A percentile compares a stretch with the other conserved stretches of the same genome.
phyloP scores from a whole-genome alignment of 495 filamentous ascomycete species.

The Lasiosphaeria ovina region DNA sequence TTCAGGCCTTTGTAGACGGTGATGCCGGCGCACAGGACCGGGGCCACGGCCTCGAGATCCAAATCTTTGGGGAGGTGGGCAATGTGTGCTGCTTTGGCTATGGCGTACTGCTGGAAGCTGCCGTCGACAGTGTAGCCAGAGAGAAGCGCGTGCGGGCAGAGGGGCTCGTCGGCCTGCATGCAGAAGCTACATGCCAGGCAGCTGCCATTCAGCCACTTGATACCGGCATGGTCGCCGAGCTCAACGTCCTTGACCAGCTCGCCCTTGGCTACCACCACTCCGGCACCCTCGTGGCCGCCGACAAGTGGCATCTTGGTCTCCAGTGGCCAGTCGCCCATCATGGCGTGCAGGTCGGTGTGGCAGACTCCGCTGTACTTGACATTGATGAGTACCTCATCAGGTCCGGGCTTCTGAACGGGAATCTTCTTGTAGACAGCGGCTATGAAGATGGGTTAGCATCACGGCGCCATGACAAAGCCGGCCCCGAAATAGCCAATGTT shows the following conservation, averaged over 20 bases:
- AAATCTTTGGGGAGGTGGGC: constrained; percentile 74
- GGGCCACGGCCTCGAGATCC: constrained; percentile 73
- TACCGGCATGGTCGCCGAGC: constrained; percentile 77
- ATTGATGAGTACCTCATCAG: constrained; percentile 88
- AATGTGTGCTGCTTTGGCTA: constrained; percentile 80
- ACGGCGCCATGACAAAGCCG: no score
- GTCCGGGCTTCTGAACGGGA: constrained; percentile 70
- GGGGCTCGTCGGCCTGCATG: constrained; percentile 63
- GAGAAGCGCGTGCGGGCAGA: constrained; percentile 68
- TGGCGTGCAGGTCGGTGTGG: constrained; percentile 83
- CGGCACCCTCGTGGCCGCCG: constrained; percentile 92
- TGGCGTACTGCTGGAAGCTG: constrained; percentile 87
- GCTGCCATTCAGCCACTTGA: constrained; percentile 89
- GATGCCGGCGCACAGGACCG: constrained; percentile 83
- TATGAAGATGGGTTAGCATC: constrained; percentile 14
- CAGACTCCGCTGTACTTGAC: constrained; percentile 93
- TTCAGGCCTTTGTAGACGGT: constrained; percentile 94
- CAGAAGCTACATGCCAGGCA: constrained; percentile 81
- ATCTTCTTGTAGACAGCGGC: constrained; percentile 78
- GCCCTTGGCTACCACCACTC: constrained; percentile 78
- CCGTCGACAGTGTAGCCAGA: constrained; percentile 93
- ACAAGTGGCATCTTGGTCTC: constrained; percentile 77
- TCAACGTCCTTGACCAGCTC: constrained; percentile 68
- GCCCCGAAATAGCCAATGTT: neutral
- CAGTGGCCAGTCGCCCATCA: constrained; percentile 88